Percentiles rank a stretch among this genome's conserved stretches.
These are phyloP conservation scores for Coemansia sp. DNA, from an alignment of 192 early-diverging fungal species.

Conservation along the genomic window DNA sequence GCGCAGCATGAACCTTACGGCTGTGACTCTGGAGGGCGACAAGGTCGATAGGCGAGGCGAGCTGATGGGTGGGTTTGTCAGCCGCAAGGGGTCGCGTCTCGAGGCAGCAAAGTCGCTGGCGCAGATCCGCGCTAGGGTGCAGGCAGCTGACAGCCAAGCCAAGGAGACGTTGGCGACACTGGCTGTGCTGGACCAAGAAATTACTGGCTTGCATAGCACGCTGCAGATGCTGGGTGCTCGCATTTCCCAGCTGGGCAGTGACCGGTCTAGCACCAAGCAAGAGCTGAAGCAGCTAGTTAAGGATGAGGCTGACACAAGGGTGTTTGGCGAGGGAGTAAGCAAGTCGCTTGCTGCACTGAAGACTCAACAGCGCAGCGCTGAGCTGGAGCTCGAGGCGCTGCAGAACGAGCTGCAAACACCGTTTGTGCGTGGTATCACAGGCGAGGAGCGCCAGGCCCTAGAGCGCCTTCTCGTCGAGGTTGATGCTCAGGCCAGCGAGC, in stretches of 20 bases:
- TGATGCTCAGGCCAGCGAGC: conserved; percentile 58
- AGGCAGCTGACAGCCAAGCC: conserved; percentile 22
- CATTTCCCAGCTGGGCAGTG: conserved; percentile 55
- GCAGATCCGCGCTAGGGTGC: conserved; percentile 15
- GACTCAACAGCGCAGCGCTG: conserved; percentile 30
- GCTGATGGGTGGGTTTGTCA: conserved; percentile 86
- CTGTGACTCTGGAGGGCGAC: conserved; percentile 90
- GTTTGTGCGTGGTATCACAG: conserved; percentile 55
- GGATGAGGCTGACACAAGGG: conserved; percentile 58
- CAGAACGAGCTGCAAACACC: conserved; percentile 61
- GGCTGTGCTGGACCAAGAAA: conserved; percentile 57
- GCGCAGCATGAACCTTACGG: conserved; percentile 70
- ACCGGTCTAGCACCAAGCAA: conserved; percentile 56
- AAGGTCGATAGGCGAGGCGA: conserved; percentile 90
- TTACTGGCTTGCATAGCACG: conserved; percentile 60
- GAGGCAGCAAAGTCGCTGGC: conserved; percentile 66
- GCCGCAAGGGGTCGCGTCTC: conserved; percentile 69
- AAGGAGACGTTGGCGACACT: conserved; percentile 28
- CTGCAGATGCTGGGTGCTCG: conserved; percentile 59
- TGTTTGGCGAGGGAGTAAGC: conserved; percentile 27
- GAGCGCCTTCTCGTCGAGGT: conserved; percentile 52
- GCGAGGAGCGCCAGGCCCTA: conserved; percentile 57
- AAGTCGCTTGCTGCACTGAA: conserved; percentile 35
- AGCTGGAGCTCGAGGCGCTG: conserved; percentile 57
- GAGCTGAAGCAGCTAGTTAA: conserved; percentile 62